A percentile compares a stretch with the other conserved stretches of the same genome.
These are phyloP conservation scores for Rhizoctonia solani DNA, from an alignment of 1,284 basidiomycete genomes.

Conservation along the genomic window DNA sequence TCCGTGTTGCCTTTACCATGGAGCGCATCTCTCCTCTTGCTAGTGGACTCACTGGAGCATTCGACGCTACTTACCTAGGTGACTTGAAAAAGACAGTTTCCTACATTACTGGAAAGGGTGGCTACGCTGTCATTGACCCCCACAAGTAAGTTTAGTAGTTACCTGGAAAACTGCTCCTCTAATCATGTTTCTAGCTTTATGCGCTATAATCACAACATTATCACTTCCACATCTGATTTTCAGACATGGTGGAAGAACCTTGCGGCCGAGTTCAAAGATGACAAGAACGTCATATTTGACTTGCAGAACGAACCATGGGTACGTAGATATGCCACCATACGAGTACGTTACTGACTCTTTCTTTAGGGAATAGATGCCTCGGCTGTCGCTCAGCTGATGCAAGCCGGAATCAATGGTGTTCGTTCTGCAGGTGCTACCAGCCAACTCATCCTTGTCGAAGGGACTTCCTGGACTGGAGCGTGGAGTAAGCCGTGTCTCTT, in stretches of 20 bases:
- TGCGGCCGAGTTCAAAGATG: conserved; percentile 50
- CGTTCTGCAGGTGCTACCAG: conserved; percentile 60
- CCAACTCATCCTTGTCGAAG: conserved; percentile 55
- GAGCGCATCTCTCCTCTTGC: conserved; percentile 56
- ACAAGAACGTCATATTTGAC: conserved; percentile 48
- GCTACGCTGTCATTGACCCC: conserved; percentile 58
- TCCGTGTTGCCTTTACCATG: conserved; percentile 64
- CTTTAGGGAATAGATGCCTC: conserved; percentile 23
- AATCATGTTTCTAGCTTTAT: conserved; percentile 53
- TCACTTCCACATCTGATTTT: conserved; percentile 57
- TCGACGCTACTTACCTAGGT: conserved; percentile 57
- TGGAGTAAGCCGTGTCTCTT: conserved; percentile 44
- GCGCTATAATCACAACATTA: conserved; percentile 58
- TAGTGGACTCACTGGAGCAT: conserved; percentile 53
- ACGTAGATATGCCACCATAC: conserved; percentile 53
- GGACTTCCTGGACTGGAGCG: conserved; percentile 49
- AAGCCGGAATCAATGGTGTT: conserved; percentile 68
- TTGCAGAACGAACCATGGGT: conserved; percentile 67
- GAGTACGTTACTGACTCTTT: conserved; percentile 37
- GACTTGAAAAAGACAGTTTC: conserved; percentile 57
- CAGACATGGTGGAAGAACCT: conserved; percentile 63
- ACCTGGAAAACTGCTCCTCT: background rate
- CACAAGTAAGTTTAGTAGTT: conserved; percentile 51
- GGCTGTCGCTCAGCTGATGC: conserved; percentile 47
- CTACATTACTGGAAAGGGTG: conserved; percentile 65